phyloP scores from a whole-genome alignment of 2,329 filamentous ascomycete species.

The Pseudophaeomoniella oleicola region DNA sequence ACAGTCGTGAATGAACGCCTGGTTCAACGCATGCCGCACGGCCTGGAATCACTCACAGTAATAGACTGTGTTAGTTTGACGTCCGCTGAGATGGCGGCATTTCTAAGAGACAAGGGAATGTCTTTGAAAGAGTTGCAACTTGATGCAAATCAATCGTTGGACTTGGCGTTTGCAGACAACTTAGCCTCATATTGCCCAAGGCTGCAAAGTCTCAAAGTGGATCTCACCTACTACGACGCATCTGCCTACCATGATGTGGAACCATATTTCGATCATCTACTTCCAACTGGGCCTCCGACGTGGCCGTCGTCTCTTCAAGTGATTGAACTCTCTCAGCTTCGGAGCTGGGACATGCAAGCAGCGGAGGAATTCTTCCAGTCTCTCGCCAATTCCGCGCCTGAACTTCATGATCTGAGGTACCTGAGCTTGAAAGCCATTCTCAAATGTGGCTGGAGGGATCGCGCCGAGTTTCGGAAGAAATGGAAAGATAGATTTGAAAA shows the following conservation, averaged over 20 bases:
- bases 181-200: conserved; percentile 55
- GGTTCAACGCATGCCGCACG: conserved; percentile 52
- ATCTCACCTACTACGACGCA: conserved; percentile 63
- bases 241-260: conserved; percentile 57
- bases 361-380: conserved; percentile 69
- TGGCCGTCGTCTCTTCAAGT: conserved; percentile 63
- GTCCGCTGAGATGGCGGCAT: conserved; percentile 50
- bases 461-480: conserved; percentile 61
- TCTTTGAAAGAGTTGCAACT: conserved; percentile 55
- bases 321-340: conserved; percentile 63
- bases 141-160: conserved; percentile 66
- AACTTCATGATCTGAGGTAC: conserved; percentile 51
- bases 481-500: conserved; percentile 60
- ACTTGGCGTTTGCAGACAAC: conserved; percentile 56
- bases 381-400: conserved; percentile 54
- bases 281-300: conserved; percentile 35
- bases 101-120: conserved; percentile 52
- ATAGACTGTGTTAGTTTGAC: conserved; percentile 66
- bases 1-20: conserved; percentile 54
- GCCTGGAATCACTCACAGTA: conserved; percentile 54
- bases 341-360: conserved; percentile 55
- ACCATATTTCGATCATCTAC: conserved; percentile 53
- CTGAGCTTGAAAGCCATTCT: conserved; percentile 65
- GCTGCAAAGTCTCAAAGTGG: conserved; percentile 58
- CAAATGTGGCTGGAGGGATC: conserved; percentile 64